Conservation (phyloP, 2,329 filamentous ascomycete genomes). For the Teratosphaeria epicoccoides region DNA sequence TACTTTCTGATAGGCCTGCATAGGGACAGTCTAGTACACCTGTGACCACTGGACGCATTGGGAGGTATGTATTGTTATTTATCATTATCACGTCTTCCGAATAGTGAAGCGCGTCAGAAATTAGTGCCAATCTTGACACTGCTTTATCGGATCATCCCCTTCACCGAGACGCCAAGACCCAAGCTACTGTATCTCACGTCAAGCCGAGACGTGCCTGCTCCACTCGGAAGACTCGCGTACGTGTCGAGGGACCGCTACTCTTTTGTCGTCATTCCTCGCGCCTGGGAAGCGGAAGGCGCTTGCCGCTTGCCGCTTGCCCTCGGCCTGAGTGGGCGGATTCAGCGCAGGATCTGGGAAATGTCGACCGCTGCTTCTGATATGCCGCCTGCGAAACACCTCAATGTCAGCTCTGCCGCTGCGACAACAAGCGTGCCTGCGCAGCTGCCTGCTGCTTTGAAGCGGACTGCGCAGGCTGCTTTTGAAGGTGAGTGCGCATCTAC, state of each 20-base stretch:
- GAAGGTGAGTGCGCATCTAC: conserved; percentile 22
- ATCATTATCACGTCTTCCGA: background rate
- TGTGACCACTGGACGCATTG: too few relatives aligned
- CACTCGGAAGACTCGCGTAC: background rate
- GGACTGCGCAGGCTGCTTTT: conserved; percentile 31
- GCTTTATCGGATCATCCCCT: background rate
- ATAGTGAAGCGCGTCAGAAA: background rate
- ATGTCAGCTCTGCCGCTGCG: background rate
- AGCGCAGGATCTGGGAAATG: background rate
- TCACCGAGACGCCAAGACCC: background rate
- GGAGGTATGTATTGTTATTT: background rate
- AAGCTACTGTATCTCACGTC: background rate
- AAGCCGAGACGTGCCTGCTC: background rate
- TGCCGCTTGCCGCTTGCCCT: background rate
- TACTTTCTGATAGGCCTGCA: too few relatives aligned
- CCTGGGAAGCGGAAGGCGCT: background rate
- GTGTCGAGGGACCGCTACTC: background rate
- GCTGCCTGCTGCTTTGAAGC: conserved; percentile 20
- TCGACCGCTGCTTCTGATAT: background rate
- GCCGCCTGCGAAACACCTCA: conserved; percentile 1
- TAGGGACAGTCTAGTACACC: too few relatives aligned
- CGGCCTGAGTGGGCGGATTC: background rate
- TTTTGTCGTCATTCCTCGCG: background rate
- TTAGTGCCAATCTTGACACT: too few relatives aligned
- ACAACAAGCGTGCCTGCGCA: conserved; percentile 7